phyloP scores from a whole-genome alignment of 1,139 yeast genomes.

The Sugiyamaella xylanicola region DNA sequence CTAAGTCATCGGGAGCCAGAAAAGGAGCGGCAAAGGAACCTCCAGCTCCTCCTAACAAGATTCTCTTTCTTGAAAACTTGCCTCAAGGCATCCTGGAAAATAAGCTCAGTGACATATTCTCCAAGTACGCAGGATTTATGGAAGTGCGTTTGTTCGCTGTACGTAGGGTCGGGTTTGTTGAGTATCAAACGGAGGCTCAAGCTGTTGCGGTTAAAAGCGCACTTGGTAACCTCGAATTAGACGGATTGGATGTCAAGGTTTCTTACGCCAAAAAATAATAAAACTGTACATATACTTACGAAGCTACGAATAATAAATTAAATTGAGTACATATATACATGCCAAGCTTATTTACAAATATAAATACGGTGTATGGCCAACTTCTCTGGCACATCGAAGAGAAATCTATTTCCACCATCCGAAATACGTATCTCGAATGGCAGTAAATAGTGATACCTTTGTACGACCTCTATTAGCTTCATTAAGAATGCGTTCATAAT shows the following conservation, averaged over 20 bases:
- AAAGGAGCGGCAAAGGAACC: constrained; percentile 30
- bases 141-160: constrained; percentile 68
- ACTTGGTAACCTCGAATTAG: constrained; percentile 44
- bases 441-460: constrained; percentile 55
- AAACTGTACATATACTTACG: constrained; percentile 5
- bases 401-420: constrained; percentile 38
- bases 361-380: constrained; percentile 4
- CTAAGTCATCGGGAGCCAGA: constrained; percentile 32
- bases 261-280: constrained; percentile 54
- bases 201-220: constrained; percentile 52
- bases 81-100: constrained; percentile 52
- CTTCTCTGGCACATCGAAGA: too few relatives aligned
- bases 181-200: constrained; percentile 59
- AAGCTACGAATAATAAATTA: constrained; percentile 18
- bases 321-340: not conserved
- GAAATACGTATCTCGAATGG: constrained; percentile 38
- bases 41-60: constrained; percentile 64
- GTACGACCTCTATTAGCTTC: constrained; percentile 75
- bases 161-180: constrained; percentile 77
- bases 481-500: constrained; percentile 67
- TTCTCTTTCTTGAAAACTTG: constrained; percentile 67
- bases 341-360: constrained; percentile 17
- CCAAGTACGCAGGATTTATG: constrained; percentile 57
- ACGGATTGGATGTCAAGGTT: constrained; percentile 45
- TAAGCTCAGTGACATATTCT: constrained; percentile 51